Evolutionary conservation across 495 filamentous ascomycete species (phyloP).

Genomic region (Hypomontagnella submonticulosa): DNA sequence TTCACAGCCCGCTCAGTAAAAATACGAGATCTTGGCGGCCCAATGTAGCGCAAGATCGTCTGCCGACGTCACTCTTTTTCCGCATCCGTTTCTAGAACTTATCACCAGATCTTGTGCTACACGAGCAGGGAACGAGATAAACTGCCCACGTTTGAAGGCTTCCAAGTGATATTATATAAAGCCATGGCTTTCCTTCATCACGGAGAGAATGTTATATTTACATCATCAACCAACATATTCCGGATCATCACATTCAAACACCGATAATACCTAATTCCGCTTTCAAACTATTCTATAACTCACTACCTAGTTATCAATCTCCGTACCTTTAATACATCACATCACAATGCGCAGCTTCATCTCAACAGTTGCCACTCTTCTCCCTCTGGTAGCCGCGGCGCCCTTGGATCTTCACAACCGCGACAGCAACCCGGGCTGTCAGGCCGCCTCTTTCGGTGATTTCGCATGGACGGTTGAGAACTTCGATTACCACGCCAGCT

Average conservation of each 20-base stretch:
- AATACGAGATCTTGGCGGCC: constrained; percentile 45
- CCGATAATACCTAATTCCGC: constrained; percentile 1
- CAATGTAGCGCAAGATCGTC: constrained; percentile 32
- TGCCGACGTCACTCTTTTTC: constrained; percentile 37
- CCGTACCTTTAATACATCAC: constrained; percentile 11
- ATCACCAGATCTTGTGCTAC: constrained; percentile 37
- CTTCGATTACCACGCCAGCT: constrained; percentile 55
- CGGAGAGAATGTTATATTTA: constrained; percentile 6
- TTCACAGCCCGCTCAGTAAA: constrained; percentile 28
- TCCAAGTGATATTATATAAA: constrained; percentile 28
- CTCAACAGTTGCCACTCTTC: constrained; percentile 38
- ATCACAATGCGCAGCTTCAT: constrained; percentile 40
- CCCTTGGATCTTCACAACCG: constrained; percentile 24
- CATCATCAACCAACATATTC: constrained; percentile 23
- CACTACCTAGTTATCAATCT: not conserved
- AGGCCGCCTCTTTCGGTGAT: constrained; percentile 45
- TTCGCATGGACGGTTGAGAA: constrained; percentile 50
- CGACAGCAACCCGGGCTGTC: constrained; percentile 44
- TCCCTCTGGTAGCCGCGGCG: constrained; percentile 38
- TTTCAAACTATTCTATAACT: constrained; percentile 5
- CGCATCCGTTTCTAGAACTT: constrained; percentile 23
- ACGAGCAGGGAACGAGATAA: constrained; percentile 26
- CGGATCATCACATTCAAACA: constrained; percentile 7
- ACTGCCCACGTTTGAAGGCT: constrained; percentile 20
- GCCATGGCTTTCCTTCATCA: not conserved